Conservation (phyloP, 2,329 filamentous ascomycete genomes). For the Colletotrichum falcatum region DNA sequence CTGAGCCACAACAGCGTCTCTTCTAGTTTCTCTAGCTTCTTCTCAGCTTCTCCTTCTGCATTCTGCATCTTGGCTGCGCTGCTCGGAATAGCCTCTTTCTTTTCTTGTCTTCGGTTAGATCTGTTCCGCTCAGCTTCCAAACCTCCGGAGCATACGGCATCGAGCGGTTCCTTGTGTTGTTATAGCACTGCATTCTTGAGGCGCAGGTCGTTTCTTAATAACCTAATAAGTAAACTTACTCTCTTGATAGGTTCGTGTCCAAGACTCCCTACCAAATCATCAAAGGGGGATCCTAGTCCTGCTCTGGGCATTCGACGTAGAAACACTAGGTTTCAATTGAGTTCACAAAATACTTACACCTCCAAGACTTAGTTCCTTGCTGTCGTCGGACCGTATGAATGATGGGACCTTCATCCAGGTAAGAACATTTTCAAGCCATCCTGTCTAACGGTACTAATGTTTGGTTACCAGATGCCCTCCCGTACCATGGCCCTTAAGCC, state of each 20-base stretch:
- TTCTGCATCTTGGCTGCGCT: constrained; percentile 15
- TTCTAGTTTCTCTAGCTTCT: constrained; percentile 21
- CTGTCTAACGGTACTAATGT: constrained; percentile 10
- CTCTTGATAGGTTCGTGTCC: constrained; percentile 26
- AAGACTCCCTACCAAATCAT: neutral
- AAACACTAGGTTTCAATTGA: neutral
- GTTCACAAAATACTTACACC: constrained; percentile 11
- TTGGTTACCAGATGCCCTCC: constrained; percentile 53
- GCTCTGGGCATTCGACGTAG: neutral
- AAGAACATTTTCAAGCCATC: neutral
- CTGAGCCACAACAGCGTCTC: constrained; percentile 29
- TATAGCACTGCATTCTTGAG: constrained; percentile 15
- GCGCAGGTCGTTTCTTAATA: constrained; percentile 39
- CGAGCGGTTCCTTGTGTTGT: constrained; percentile 17
- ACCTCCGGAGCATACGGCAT: constrained; percentile 16
- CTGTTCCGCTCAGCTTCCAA: constrained; percentile 19
- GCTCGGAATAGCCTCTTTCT: constrained; percentile 32
- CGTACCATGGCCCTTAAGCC: constrained; percentile 58
- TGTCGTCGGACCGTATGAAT: constrained; percentile 39
- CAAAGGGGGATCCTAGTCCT: neutral
- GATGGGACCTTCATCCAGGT: constrained; percentile 42
- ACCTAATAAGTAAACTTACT: constrained; percentile 31
- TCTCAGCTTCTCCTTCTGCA: constrained; percentile 35
- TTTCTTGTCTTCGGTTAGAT: constrained; percentile 33
- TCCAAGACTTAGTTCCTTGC: constrained; percentile 17